Percentiles rank a stretch among this genome's conserved stretches.
phyloP scores from a whole-genome alignment of 1,284 basidiomycete genomes.

The Tremellales sp. region DNA sequence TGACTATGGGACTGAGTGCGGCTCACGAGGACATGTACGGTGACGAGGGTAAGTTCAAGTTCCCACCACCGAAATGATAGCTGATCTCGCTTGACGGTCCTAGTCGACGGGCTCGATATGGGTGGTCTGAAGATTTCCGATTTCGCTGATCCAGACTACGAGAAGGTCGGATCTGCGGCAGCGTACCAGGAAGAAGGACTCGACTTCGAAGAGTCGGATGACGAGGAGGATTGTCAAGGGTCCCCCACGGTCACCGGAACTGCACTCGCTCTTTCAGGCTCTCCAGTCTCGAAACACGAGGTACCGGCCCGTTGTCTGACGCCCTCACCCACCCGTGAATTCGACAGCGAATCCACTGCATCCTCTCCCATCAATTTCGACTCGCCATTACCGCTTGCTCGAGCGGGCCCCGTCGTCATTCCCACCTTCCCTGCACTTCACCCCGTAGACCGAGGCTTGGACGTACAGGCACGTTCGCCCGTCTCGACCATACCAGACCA shows the following conservation, averaged over 20 bases:
- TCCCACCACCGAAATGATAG: background rate
- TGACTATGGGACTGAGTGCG: slow-evolving; percentile 5
- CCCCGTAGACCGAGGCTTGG: too few relatives aligned
- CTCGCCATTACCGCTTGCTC: slow-evolving; percentile 32
- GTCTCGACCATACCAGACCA: too few relatives aligned
- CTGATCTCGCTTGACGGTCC: background rate
- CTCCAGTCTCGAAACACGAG: too few relatives aligned
- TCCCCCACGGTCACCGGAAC: background rate
- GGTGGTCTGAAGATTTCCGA: slow-evolving; percentile 35
- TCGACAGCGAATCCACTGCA: background rate
- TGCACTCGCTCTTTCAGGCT: too few relatives aligned
- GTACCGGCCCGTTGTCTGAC: too few relatives aligned
- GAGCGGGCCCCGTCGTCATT: slow-evolving; percentile 37
- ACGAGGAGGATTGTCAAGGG: background rate
- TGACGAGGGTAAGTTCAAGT: slow-evolving; percentile 8
- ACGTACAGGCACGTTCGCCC: too few relatives aligned
- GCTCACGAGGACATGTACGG: background rate
- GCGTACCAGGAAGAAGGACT: slow-evolving; percentile 1
- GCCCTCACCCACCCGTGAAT: too few relatives aligned
- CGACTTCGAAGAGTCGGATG: background rate
- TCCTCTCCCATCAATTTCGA: slow-evolving; percentile 18
- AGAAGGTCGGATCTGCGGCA: background rate
- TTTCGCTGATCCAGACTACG: slow-evolving; percentile 35
- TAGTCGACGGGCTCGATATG: slow-evolving; percentile 28
- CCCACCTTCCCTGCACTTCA: slow-evolving; percentile 16